Evolutionary conservation across 2,329 filamentous ascomycete species (phyloP).

Genomic region (Ophiosphaerella herpotricha): DNA sequence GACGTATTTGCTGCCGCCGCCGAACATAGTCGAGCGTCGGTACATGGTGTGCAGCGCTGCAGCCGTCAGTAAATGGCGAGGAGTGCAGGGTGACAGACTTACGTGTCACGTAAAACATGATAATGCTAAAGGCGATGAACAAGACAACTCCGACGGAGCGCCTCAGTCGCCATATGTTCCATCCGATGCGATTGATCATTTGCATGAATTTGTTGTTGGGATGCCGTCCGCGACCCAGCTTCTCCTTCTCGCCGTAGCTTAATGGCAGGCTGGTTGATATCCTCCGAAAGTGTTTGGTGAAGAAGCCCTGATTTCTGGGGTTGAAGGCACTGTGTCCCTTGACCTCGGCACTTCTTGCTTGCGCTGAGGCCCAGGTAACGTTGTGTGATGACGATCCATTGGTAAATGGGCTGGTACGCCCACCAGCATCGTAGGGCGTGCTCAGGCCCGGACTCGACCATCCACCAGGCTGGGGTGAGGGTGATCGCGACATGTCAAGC

Average conservation of each 20-base stretch:
- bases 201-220: constrained; percentile 43
- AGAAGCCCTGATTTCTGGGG: constrained; percentile 83
- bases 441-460: constrained; percentile 85
- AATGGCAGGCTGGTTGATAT: constrained; percentile 79
- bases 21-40: constrained; percentile 72
- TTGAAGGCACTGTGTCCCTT: constrained; percentile 79
- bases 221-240: constrained; percentile 63
- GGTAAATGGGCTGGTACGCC: constrained; percentile 67
- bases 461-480: constrained; percentile 82
- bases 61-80: constrained; percentile 11
- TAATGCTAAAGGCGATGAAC: constrained; percentile 63
- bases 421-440: constrained; percentile 66
- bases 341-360: constrained; percentile 74
- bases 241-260: constrained; percentile 76
- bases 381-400: constrained; percentile 55
- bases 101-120: constrained; percentile 75
- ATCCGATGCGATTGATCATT: constrained; percentile 45
- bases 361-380: constrained; percentile 82
- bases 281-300: constrained; percentile 79
- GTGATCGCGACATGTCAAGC: constrained; percentile 77
- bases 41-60: constrained; percentile 65
- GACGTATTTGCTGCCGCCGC: constrained; percentile 89
- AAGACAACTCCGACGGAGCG: constrained; percentile 65
- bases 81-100: constrained; percentile 50
- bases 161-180: constrained; percentile 68